Base-by-base conservation (phyloP, 129 eudicot species). In the Flaveria robusta region DNA sequence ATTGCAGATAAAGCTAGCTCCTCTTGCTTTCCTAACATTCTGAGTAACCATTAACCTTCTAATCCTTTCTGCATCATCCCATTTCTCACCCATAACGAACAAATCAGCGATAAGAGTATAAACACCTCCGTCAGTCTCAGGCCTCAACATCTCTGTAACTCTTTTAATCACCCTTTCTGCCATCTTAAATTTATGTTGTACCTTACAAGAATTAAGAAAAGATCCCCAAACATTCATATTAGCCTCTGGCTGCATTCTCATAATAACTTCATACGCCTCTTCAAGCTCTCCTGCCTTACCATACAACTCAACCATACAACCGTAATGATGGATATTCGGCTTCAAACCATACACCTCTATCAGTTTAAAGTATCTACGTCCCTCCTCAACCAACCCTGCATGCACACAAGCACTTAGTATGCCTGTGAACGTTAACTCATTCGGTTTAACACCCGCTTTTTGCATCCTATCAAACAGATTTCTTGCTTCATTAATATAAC, bases 301-400 rank as follows among this genome's bases (percentile, higher is more conserved):
- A 77, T 80, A 82, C 81, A 90, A 64, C 77, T 87, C 91, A 51
- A 90, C 91, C 89, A 90, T 74, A 72, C 96, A 90, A 34, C 96
- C 84, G 62, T 83, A 90, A 68, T 90, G 96, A 74, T 90, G 90
- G 77, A 90, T 78, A 64, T 69, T 86, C 4, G 93, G 91, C 77
- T 83, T 82, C 68, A 87, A 51, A 0, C 83, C 87, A 46, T 63
- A 82, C 11, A 77, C 81, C 29, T 84, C 60, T 9, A 88, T 75
- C 86, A 87, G 76, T 49, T 75, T 24, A 69, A 90, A 90, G 66
- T 73, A 84, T 60, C 34, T 42, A 1, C 83, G 79, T 5, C 96
- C 96, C 45, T 90, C 96, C 14, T 86, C 85, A 18, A 90, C 91
- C 69, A 90, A 69, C 66, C 96, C 93, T 23, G 81, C 86, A 6